These are phyloP conservation scores for Gillenia trifoliata DNA, from an alignment of 306 rosid genomes.

Conservation along the genomic window DNA sequence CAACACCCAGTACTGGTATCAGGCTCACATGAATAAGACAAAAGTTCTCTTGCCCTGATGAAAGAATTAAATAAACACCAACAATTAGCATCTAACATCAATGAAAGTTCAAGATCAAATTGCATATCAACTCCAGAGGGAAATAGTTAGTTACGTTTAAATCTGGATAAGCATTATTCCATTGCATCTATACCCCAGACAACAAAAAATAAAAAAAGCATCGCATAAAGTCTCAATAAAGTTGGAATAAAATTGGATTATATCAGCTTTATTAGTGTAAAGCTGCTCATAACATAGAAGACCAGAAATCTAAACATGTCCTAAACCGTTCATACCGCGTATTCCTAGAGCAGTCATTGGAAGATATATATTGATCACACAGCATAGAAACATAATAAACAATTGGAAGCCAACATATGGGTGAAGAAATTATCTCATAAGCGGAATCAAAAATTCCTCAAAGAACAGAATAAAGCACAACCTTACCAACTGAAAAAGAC, in stretches of 20 bases:
- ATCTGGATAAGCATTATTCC: background rate
- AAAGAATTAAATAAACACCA: conserved; percentile 24
- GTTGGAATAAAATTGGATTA: background rate
- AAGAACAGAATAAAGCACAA: background rate
- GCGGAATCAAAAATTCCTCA: background rate
- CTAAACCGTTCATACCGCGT: background rate
- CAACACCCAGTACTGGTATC: conserved; percentile 91
- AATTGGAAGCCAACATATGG: background rate
- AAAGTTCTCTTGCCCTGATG: conserved; percentile 82
- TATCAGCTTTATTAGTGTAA: background rate
- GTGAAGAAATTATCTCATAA: background rate
- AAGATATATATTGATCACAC: background rate
- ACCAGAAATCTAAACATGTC: background rate
- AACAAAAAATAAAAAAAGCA: background rate
- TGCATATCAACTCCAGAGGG: background rate
- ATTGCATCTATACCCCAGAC: background rate
- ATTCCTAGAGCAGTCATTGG: background rate
- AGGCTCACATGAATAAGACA: conserved; percentile 99
- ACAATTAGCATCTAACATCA: background rate
- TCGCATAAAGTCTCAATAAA: background rate
- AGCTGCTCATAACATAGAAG: background rate
- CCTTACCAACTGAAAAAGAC: conserved; percentile 89
- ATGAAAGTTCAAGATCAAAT: background rate
- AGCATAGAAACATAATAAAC: background rate
- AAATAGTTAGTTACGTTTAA: background rate